Conservation (phyloP, 192 early-diverging fungal genomes). For the Entomortierella beljakovae region DNA sequence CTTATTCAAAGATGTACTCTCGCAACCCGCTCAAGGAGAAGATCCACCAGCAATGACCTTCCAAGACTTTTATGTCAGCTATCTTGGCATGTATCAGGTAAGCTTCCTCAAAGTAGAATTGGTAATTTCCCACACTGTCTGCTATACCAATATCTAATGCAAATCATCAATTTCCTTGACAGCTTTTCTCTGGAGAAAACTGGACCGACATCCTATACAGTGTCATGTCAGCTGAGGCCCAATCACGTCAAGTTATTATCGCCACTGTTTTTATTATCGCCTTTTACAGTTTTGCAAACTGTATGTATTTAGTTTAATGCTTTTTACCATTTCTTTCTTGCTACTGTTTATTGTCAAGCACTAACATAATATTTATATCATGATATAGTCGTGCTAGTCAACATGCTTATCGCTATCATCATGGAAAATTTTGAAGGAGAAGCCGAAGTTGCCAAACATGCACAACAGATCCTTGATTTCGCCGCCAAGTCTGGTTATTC, state of each 20-base stretch:
- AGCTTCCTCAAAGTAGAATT: neutral
- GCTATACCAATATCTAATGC: neutral
- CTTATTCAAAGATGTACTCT: constrained; percentile 39
- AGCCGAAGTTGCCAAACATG: constrained; percentile 64
- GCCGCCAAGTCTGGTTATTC: constrained; percentile 41
- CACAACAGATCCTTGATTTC: constrained; percentile 61
- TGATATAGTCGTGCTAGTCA: constrained; percentile 65
- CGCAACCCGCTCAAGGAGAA: neutral
- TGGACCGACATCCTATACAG: constrained; percentile 70
- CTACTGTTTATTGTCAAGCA: no score
- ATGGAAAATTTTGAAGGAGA: constrained; percentile 73
- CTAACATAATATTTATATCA: neutral
- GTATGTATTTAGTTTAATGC: constrained; percentile 46
- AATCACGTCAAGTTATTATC: constrained; percentile 45
- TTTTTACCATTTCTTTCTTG: neutral
- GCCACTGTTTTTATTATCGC: constrained; percentile 62
- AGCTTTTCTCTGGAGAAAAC: constrained; percentile 72
- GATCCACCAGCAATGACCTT: constrained; percentile 21
- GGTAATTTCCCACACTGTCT: neutral
- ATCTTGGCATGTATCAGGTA: constrained; percentile 67
- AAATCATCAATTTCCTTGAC: constrained; percentile 5
- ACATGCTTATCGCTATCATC: constrained; percentile 74
- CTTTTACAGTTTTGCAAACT: constrained; percentile 69
- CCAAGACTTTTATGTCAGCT: constrained; percentile 66
- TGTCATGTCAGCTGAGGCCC: constrained; percentile 54